Conservation (phyloP, 495 filamentous ascomycete genomes). For the Neurospora tetrasperma region DNA sequence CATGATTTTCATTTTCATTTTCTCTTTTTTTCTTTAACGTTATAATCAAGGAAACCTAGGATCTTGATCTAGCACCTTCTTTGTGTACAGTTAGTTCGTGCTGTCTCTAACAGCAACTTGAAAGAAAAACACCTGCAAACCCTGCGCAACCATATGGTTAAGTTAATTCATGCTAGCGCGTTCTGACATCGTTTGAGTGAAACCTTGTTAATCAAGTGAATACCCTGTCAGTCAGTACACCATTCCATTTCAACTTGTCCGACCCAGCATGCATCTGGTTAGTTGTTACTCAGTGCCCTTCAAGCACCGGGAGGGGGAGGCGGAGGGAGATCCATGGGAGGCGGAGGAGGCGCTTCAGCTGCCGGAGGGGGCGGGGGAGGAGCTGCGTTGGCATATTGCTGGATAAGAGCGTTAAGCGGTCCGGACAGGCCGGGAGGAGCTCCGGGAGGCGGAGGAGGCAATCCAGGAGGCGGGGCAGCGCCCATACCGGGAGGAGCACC, state of each 20-base stretch:
- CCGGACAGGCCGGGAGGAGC: conserved; percentile 53
- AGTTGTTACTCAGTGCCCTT: neutral
- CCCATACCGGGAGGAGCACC: conserved; percentile 50
- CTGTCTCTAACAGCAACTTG: neutral
- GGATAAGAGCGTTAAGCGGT: conserved; percentile 53
- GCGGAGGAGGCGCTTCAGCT: conserved; percentile 60
- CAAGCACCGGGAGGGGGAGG: conserved; percentile 55
- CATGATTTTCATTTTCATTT: neutral
- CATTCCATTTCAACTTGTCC: neutral
- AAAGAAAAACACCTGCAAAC: neutral
- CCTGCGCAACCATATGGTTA: neutral
- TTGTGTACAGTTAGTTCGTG: neutral
- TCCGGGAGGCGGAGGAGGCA: conserved; percentile 52
- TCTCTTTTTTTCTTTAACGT: neutral
- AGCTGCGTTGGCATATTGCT: conserved; percentile 50
- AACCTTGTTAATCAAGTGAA: neutral
- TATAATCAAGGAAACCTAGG: neutral
- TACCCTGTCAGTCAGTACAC: neutral
- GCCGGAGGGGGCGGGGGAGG: conserved; percentile 45
- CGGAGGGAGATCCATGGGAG: conserved; percentile 65
- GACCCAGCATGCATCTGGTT: neutral
- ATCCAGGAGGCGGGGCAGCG: conserved; percentile 39
- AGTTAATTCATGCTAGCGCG: neutral
- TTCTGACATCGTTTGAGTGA: neutral
- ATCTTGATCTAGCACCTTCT: neutral